Conservation (phyloP, 257 asterid genomes). For the Nicotiana paniculata region DNA sequence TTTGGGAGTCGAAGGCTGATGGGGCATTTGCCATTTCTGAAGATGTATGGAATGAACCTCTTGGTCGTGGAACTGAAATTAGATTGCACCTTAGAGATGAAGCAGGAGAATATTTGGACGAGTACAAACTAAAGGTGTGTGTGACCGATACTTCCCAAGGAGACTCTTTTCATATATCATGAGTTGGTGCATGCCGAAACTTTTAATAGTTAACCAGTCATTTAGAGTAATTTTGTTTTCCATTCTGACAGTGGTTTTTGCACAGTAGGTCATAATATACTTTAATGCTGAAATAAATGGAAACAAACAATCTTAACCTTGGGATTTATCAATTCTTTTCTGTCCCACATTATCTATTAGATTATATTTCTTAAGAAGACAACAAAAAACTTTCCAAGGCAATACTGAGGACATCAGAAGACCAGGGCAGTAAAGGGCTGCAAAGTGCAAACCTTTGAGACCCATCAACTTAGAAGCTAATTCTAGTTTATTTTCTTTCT, state of each 20-base stretch:
- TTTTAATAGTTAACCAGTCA: neutral
- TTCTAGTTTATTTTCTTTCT: too few relatives aligned
- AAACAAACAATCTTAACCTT: neutral
- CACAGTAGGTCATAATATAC: neutral
- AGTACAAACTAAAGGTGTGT: slow-evolving; percentile 66
- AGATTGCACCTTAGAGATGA: slow-evolving; percentile 86
- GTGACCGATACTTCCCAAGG: neutral
- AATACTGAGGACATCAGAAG: too few relatives aligned
- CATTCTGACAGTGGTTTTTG: too few relatives aligned
- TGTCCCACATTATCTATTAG: neutral
- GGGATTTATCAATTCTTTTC: neutral
- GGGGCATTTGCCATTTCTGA: slow-evolving; percentile 87
- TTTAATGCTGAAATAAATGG: neutral
- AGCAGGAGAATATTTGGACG: slow-evolving; percentile 82
- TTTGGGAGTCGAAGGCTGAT: slow-evolving; percentile 95
- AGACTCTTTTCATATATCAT: neutral
- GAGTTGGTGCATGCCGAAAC: neutral
- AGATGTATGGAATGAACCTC: slow-evolving; percentile 81
- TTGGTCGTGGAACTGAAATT: slow-evolving; percentile 90
- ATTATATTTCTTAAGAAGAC: too few relatives aligned
- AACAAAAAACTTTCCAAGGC: too few relatives aligned
- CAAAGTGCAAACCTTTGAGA: too few relatives aligned
- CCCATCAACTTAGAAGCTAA: too few relatives aligned
- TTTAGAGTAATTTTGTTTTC: too few relatives aligned
- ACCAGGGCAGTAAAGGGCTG: too few relatives aligned